These are phyloP conservation scores for Poa annua DNA, from an alignment of 176 grass and related monocot species.

Conservation along the genomic window DNA sequence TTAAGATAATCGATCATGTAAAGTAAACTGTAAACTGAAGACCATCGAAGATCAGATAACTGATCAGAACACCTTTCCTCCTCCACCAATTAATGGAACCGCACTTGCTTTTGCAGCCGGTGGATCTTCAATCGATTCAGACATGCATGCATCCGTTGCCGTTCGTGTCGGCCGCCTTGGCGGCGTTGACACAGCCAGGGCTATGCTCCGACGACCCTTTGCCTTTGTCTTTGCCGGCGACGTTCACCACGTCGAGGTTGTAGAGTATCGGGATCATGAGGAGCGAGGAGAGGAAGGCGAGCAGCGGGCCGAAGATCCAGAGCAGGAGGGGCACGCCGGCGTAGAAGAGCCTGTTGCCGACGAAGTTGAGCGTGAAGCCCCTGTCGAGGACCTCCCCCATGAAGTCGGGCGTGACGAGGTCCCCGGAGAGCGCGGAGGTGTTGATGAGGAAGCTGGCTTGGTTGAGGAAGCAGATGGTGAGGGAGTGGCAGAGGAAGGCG, in stretches of 20 bases:
- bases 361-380: slow-evolving; percentile 62
- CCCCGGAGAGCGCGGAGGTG: slow-evolving; percentile 10
- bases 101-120: not conserved
- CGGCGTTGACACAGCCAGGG: slow-evolving; percentile 14
- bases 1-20: not conserved
- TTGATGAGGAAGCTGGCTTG: slow-evolving; percentile 95
- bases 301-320: slow-evolving; percentile 93
- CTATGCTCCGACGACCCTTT: not conserved
- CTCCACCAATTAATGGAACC: not conserved
- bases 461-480: slow-evolving; percentile 85
- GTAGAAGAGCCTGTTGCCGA: slow-evolving; percentile 89
- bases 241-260: slow-evolving; percentile 63
- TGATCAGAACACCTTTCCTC: not conserved
- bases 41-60: not conserved
- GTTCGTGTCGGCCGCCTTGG: slow-evolving; percentile 1
- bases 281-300: slow-evolving; percentile 65
- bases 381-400: slow-evolving; percentile 62
- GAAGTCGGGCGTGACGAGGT: slow-evolving; percentile 37
- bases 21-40: not conserved
- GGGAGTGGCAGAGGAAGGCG: slow-evolving; percentile 91
- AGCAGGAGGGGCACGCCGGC: slow-evolving; percentile 70
- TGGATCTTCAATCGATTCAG: slow-evolving; percentile 13
- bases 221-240: not conserved
- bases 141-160: slow-evolving; percentile 26
- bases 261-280: slow-evolving; percentile 77